A percentile compares a stretch with the other conserved stretches of the same genome.
phyloP scores from a whole-genome alignment of 2,329 filamentous ascomycete species.

The Fusarium annulatum region DNA sequence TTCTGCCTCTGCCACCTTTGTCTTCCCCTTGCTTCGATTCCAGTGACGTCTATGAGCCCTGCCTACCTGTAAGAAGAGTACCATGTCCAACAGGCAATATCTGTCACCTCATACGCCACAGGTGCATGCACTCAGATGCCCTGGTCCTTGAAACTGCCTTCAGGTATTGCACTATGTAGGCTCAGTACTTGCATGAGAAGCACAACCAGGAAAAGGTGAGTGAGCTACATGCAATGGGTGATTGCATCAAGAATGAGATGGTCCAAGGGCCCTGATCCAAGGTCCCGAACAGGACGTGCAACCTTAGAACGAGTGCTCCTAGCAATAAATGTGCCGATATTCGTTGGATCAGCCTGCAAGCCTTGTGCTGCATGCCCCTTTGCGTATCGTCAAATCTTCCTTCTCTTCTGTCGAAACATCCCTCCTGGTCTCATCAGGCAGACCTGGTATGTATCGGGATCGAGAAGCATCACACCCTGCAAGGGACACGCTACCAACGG shows the following conservation, averaged over 20 bases:
- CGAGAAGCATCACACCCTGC: conserved; percentile 37
- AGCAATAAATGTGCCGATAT: conserved; percentile 34
- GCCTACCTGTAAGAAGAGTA: conserved; percentile 5
- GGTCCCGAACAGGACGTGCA: conserved; percentile 26
- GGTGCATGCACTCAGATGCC: conserved; percentile 28
- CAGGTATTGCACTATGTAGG: conserved; percentile 17
- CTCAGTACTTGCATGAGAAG: conserved; percentile 22
- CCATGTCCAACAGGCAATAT: conserved; percentile 15
- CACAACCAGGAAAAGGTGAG: conserved; percentile 26
- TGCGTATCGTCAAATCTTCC: conserved; percentile 38
- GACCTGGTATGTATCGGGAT: conserved; percentile 36
- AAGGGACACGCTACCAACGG: conserved; percentile 42
- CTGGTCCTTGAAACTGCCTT: conserved; percentile 20
- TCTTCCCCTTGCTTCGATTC: conserved; percentile 28
- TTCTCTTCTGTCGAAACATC: conserved; percentile 27
- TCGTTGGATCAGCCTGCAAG: conserved; percentile 27
- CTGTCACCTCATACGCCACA: conserved; percentile 17
- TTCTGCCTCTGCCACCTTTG: conserved; percentile 7
- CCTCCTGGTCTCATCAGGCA: conserved; percentile 41
- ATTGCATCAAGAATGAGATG: conserved; percentile 20
- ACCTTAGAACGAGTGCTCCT: conserved; percentile 25
- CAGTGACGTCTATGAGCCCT: conserved; percentile 15
- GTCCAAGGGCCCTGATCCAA: conserved; percentile 18
- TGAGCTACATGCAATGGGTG: conserved; percentile 10
- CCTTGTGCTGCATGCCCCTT: conserved; percentile 32